phyloP scores from a whole-genome alignment of 2,329 filamentous ascomycete genomes.

The Alternaria metachromatica region DNA sequence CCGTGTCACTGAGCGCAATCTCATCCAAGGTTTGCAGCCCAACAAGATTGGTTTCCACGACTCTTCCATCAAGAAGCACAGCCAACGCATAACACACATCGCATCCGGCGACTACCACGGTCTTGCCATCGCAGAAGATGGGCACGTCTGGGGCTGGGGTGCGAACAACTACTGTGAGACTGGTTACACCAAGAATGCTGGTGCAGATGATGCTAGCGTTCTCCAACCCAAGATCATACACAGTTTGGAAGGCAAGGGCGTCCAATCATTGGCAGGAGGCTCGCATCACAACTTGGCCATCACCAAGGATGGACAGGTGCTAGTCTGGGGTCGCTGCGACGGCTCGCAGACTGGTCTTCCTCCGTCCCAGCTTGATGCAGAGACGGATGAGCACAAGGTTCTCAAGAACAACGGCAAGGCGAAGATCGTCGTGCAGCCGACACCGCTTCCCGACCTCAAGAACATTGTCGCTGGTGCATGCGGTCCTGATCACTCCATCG shows the following conservation, averaged over 20 bases:
- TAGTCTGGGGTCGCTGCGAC: conserved; percentile 67
- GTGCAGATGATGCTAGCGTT: conserved; percentile 73
- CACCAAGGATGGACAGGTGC: conserved; percentile 60
- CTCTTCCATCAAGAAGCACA: conserved; percentile 39
- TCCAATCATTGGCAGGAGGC: conserved; percentile 74
- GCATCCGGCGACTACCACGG: conserved; percentile 80
- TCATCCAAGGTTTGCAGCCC: conserved; percentile 62
- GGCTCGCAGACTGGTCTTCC: conserved; percentile 61
- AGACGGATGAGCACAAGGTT: conserved; percentile 51
- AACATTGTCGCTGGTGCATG: conserved; percentile 64
- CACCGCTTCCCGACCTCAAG: conserved; percentile 65
- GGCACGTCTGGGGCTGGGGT: conserved; percentile 80
- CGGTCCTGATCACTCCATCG: conserved; percentile 76
- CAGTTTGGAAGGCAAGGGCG: conserved; percentile 67
- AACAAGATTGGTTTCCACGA: conserved; percentile 63
- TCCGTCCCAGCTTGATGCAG: conserved; percentile 31
- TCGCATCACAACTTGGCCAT: conserved; percentile 74
- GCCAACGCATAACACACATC: conserved; percentile 65
- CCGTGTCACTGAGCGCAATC: conserved; percentile 66
- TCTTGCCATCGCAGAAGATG: conserved; percentile 74
- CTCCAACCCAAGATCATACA: conserved; percentile 70
- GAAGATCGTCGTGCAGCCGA: conserved; percentile 75
- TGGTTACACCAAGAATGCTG: conserved; percentile 68
- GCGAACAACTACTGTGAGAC: conserved; percentile 88
- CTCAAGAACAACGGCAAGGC: conserved; percentile 65